Evolutionary conservation across 176 grass and related monocot species (phyloP), one percentile per base, ranked within the genome.

Genomic region (Canna indica): DNA sequence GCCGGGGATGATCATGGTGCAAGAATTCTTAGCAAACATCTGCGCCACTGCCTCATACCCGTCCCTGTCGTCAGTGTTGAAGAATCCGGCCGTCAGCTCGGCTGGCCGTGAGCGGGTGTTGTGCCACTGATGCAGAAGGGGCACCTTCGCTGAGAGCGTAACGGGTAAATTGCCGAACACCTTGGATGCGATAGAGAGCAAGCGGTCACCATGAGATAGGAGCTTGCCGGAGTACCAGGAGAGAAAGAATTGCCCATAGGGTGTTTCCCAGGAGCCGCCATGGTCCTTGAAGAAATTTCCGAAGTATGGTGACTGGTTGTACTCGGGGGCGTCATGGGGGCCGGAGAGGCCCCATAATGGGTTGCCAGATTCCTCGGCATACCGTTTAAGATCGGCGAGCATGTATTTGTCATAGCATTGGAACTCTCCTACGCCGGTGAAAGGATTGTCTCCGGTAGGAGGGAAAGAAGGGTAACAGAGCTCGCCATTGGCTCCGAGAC

Each of bases 371-470:
- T 72, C 77, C 73, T 76, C 68, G 0, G 81, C 83, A 47, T 83
- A 64, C 69, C 24, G 48, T 52, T 68, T 64, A 6, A 96, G 88
- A 70, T 72, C 69, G 1, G 75, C 62, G 0, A 85, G 74, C 83
- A 86, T 89, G 93, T 96, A 85, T 68, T 90, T 96, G 63, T 96
- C 88, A 76, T 91, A 91, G 74, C 93, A 96, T 33, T 91, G 85
- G 77, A 96, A 96, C 71, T 96, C 88, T 0, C 93, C 93, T 1
- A 85, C 81, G 3, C 93, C 88, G 13, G 83, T 91, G 83, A 86
- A 91, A 20, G 61, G 24, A 5, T 36, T 20, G 64, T 71, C 59
- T 24, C 74, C 80, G 16, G 71, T 68, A 67, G 81, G 83, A 0
- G 85, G 88, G 78, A 84, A 96, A 7, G 87, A 91, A 36, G 91